Conservation (phyloP, 2,329 filamentous ascomycete species). For the Phaeoacremonium minimum region DNA sequence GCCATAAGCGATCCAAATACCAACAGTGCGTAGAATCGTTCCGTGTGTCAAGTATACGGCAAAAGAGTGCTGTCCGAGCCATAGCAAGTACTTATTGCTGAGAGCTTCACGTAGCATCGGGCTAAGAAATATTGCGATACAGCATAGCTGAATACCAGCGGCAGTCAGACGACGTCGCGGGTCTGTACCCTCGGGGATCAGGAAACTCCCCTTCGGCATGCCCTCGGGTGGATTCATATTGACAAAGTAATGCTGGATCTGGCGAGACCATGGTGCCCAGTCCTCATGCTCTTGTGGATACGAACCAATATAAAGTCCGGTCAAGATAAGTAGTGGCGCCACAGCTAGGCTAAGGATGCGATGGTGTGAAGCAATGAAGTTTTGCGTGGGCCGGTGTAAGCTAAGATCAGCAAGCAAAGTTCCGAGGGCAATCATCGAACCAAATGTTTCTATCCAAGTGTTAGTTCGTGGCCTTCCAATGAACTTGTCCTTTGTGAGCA, state of each 20-base stretch:
- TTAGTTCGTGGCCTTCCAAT: too few species aligned
- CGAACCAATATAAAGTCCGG: conserved; percentile 41
- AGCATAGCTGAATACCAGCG: conserved; percentile 41
- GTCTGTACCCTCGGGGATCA: conserved; percentile 33
- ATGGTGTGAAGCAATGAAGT: conserved; percentile 35
- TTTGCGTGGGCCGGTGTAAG: conserved; percentile 37
- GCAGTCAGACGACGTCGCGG: conserved; percentile 37
- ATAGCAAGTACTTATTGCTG: conserved; percentile 44
- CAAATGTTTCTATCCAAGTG: conserved; percentile 45
- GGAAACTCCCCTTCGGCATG: conserved; percentile 36
- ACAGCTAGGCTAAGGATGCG: conserved; percentile 25
- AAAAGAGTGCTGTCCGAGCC: conserved; percentile 50
- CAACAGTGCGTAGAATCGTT: conserved; percentile 44
- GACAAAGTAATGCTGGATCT: conserved; percentile 14
- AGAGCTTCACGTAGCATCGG: conserved; percentile 41
- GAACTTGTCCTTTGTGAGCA: too few species aligned
- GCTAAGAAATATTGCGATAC: conserved; percentile 46
- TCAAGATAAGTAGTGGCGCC: conserved; percentile 27
- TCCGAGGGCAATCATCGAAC: conserved; percentile 45
- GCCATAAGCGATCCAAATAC: conserved; percentile 48
- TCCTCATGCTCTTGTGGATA: conserved; percentile 46
- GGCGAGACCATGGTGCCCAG: conserved; percentile 40
- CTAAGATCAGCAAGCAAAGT: conserved; percentile 47
- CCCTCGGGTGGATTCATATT: conserved; percentile 28
- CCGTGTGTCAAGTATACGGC: conserved; percentile 52